Conservation (phyloP, 2,329 filamentous ascomycete species). For the Thermothelomyces thermophilus region DNA sequence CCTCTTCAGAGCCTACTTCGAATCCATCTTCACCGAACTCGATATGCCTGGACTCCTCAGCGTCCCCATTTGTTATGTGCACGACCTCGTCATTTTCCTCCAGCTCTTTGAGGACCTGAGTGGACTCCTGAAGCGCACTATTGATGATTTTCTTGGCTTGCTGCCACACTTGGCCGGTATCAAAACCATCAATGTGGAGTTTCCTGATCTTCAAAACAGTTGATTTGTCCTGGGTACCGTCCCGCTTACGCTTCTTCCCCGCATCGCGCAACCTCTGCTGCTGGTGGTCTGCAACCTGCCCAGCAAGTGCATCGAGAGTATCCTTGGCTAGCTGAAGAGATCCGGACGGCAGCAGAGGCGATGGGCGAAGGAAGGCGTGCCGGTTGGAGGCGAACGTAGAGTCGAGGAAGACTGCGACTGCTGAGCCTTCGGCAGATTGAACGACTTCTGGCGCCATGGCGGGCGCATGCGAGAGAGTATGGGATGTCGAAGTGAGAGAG, state of each 20-base stretch:
- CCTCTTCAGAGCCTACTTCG: conserved; percentile 27
- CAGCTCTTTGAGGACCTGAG: conserved; percentile 42
- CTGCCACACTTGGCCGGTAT: conserved; percentile 86
- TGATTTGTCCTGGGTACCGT: conserved; percentile 37
- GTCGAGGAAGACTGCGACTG: conserved; percentile 47
- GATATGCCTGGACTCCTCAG: conserved; percentile 8
- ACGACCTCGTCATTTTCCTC: conserved; percentile 48
- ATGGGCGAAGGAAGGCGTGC: conserved; percentile 71
- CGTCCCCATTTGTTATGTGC: conserved; percentile 10
- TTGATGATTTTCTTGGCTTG: conserved; percentile 78
- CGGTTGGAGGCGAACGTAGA: conserved; percentile 54
- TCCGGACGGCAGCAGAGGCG: conserved; percentile 57
- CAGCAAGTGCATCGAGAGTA: conserved; percentile 71
- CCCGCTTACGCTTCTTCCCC: conserved; percentile 64
- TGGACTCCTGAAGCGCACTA: conserved; percentile 44
- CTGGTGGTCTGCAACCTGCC: conserved; percentile 67
- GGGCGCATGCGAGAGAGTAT: conserved; percentile 52
- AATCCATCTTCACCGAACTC: conserved; percentile 31
- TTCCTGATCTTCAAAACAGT: conserved; percentile 69
- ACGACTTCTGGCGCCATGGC: conserved; percentile 33
- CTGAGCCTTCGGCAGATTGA: conserved; percentile 30
- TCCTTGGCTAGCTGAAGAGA: conserved; percentile 72
- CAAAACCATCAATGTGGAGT: conserved; percentile 81
- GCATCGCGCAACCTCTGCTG: conserved; percentile 58
- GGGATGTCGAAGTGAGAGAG: conserved; percentile 57